Evolutionary conservation across 257 asterid genomes (phyloP), one percentile per base, ranked within the genome.

Genomic region (Solanum pinnatisectum): DNA sequence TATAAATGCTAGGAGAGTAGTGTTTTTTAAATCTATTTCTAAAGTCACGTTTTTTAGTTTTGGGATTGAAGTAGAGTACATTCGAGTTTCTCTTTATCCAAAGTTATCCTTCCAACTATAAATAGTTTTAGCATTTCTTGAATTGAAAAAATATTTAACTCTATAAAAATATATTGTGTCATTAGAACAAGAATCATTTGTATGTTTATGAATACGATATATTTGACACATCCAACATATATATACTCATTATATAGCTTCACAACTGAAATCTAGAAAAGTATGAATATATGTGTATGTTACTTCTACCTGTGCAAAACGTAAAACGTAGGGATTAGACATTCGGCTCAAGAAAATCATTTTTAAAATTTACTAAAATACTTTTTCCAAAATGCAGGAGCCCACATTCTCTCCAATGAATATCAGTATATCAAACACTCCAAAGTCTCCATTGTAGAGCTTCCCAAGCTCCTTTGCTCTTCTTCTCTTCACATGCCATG

Each of bases 401-500:
- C 70, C 6, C 70, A 60, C 70, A 23, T 70, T 73, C 8, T 18
- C 46, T 73, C 81, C 49, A 0, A 73, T 18, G 49, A 35, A 32
- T 32, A 71, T 8, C 36, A 67, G 76, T 68, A 14, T 70, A 20
- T 23, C 52, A 37, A 76, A 22, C 83, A 76, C 56, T 4, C 83
- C 83, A 37, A 37, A 36, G 18, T 39, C 35, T 39, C 84, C 84
- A 77, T 77, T 39, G 40, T 46, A 46, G 68, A 81, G 85, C 67
- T 79, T 44, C 39, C 37, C 39, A 27, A 44, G 39, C 65, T 44
- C 84, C 27, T n/a, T 10, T 40, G 16, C 36, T 76, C 59, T n/a
- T 77, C 84, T 33, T 84, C 87, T 2, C 60, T 15, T 4, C 78
- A 18, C 87, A 65, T n/a, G 39, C 81, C 81, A 85, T 85, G 87